A percentile compares a stretch with the other conserved stretches of the same genome.
phyloP scores from a whole-genome alignment of 257 asterid species.

The Solanum chilense region DNA sequence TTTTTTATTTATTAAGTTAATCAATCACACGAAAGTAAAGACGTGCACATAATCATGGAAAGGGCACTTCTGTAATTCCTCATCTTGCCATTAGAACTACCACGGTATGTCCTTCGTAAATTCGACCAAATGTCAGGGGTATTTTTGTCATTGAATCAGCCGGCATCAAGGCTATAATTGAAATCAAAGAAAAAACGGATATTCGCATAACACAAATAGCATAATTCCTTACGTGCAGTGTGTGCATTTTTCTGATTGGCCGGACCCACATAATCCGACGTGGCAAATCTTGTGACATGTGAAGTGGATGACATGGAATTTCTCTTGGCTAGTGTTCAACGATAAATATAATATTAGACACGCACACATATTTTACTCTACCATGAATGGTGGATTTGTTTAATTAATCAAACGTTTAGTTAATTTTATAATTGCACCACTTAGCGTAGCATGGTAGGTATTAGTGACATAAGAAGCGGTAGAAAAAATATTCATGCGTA shows the following conservation, averaged over 20 bases:
- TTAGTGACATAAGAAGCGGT: background rate
- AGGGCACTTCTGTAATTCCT: background rate
- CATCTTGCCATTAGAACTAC: no score
- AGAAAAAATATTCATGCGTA: background rate
- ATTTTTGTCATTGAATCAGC: conserved; percentile 1
- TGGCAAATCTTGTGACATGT: background rate
- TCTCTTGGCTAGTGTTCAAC: background rate
- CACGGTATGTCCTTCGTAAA: background rate
- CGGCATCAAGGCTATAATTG: background rate
- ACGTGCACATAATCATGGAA: background rate
- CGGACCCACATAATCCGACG: conserved; percentile 10
- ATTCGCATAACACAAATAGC: conserved; percentile 18
- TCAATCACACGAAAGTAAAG: background rate
- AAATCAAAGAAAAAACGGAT: conserved; percentile 1
- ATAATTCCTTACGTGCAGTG: conserved; percentile 27
- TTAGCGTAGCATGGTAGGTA: background rate
- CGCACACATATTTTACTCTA: background rate
- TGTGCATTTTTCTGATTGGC: conserved; percentile 14
- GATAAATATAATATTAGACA: background rate
- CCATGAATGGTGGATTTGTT: background rate
- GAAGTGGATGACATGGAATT: conserved; percentile 1
- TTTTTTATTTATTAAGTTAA: background rate
- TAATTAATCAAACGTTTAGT: background rate
- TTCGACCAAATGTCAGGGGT: background rate
- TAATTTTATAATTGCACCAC: background rate